These are phyloP conservation scores for Coniella lustricola DNA, from an alignment of 2,329 filamentous ascomycete species.

Conservation along the genomic window DNA sequence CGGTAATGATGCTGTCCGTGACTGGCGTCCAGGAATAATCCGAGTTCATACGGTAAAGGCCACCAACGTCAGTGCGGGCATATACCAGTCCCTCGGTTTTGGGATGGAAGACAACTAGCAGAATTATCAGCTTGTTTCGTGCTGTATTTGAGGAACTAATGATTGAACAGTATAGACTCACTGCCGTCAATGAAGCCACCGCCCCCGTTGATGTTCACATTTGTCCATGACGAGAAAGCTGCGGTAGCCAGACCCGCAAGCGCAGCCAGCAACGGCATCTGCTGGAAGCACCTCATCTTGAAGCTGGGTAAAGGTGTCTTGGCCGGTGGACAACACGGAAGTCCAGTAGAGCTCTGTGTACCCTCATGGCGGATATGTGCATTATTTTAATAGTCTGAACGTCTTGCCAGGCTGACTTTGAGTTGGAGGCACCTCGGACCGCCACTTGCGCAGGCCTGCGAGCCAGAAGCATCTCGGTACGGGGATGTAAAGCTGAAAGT, in stretches of 20 bases:
- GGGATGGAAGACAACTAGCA: slow-evolving; percentile 45
- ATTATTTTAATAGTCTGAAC: no score
- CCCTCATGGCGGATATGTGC: no score
- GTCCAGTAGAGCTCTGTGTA: neutral
- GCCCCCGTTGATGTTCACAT: slow-evolving; percentile 42
- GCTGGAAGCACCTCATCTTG: slow-evolving; percentile 15
- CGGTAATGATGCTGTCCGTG: slow-evolving; percentile 12
- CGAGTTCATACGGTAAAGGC: slow-evolving; percentile 46
- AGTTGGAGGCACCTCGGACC: neutral
- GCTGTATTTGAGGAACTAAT: no score
- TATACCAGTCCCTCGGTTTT: slow-evolving; percentile 44
- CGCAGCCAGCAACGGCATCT: slow-evolving; percentile 21
- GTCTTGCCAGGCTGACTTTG: neutral
- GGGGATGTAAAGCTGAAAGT: no score
- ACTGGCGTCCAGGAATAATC: slow-evolving; percentile 32
- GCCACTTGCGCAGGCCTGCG: no score
- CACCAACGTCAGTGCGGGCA: slow-evolving; percentile 51
- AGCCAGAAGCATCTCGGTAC: no score
- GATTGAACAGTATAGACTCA: no score
- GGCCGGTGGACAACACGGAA: neutral
- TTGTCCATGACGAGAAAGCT: slow-evolving; percentile 24
- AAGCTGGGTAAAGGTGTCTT: neutral
- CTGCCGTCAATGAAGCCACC: slow-evolving; percentile 49
- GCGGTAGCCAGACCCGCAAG: slow-evolving; percentile 20
- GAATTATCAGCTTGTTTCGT: no score